Base-by-base conservation (phyloP, 805 yeast species). In the Priceomyces medius region DNA sequence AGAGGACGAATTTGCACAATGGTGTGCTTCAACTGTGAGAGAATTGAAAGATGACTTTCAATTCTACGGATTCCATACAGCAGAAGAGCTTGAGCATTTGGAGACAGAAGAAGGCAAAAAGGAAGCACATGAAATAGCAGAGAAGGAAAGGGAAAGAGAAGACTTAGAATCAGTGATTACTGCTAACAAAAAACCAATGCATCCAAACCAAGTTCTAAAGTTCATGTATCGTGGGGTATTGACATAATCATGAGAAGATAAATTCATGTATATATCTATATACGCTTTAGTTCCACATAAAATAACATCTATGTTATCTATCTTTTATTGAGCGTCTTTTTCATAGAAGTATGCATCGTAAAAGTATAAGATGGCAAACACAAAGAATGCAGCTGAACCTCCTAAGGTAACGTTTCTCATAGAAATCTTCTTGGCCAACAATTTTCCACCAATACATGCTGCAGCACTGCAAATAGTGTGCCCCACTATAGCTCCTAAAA, bases 381-480 rank as follows among this genome's bases (percentile, higher is more conserved):
- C 59, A 49, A 89, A 76, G 68, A 93, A 93, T 7, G 96, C 91
- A 39, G 73, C 63, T 6, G 97, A 86, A 32, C 99, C 99, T 37
- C 93, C 89, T 37, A 93, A 67, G 1, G 98, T 89, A 48, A 93
- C 91, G 26, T 83, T 87, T 67, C 96, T 81, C 87, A 93, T 81
- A 48, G 95, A 84, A 47, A 93, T 88, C 61, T 81, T 84, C 29
- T 89, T 78, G 27, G 99, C 98, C 46, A 93, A 73, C 44, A 87
- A 74, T 66, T 85, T 86, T 21, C 99, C 99, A 37, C 98, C 97
- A 41, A 87, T 38, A 34, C 91, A 95, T n/a, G 99, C 98, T 44
- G 88, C 78, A 24, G 79, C 79, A 0, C 97, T 87, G 67, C 98
- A 93, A 7, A 85, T 35, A 7, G 84, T 81, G 64, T 93, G 99